Base-by-base conservation (phyloP, 495 filamentous ascomycete genomes). In the Neurospora sp. region DNA sequence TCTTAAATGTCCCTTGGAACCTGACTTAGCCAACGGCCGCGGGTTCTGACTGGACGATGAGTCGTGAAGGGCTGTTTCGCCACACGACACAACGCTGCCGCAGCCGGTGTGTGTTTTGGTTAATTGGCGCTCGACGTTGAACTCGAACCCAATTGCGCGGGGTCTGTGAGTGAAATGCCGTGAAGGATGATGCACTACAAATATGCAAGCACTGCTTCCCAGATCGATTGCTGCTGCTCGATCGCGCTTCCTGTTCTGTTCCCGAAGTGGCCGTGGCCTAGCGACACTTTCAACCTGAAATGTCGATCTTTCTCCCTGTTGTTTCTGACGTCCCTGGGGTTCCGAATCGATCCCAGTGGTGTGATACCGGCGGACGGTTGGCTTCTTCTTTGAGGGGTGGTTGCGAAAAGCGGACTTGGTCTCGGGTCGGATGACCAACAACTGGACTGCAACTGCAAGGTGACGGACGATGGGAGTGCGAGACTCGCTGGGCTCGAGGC, bases 181-280 rank as follows among this genome's bases (percentile, higher is more conserved):
- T 72, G 73, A 70, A 74, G 62, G 28, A 72, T 72, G 62, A 54
- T 74, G 72, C 70, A 72, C 73, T 74, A 70, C 71, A 19, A 69
- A 62, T 69, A 74, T 74, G 73, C 71, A 71, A 37, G 71, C 70
- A 72, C 48, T 69, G 71, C 34, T 38, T 69, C 28, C 24, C 70
- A 21, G 34, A 39, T 73, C 17, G 39, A n/a, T 36, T 39, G 40
- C 43, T 70, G 42, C 34, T 62, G 72, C 42, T 66, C 34, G 48
- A 72, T 38, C 71, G 54, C 28, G 54, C 54, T 62, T 62, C 54
- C 54, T 19, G 54, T 62, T 62, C 24, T 59, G 48, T 15, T 59
- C 4, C 48, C 48, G n/a, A 59, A 59, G 21, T 59, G 48, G 48
- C 48, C 48, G 48, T 59, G 48, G 48, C 48, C 48, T 59, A 24